These are phyloP conservation scores for Lathyrus oleraceus DNA, from an alignment of 306 rosid species.

Conservation along the genomic window DNA sequence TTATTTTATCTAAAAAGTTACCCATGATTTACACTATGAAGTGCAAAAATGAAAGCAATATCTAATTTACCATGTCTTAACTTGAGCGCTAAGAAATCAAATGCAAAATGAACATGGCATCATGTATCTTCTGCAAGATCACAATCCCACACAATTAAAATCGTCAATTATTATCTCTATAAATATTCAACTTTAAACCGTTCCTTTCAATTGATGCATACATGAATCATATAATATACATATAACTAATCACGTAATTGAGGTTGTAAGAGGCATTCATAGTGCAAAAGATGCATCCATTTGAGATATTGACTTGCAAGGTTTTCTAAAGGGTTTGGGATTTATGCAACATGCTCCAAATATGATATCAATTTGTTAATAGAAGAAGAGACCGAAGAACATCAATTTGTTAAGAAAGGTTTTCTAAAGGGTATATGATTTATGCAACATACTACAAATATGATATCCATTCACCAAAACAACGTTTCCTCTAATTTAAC, in stretches of 20 bases:
- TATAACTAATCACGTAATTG: not conserved
- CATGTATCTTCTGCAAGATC: not conserved
- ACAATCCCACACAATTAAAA: constrained; percentile 11
- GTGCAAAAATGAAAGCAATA: not conserved
- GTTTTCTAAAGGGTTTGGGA: too few species aligned
- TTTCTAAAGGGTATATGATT: constrained; percentile 41
- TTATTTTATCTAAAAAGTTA: too few species aligned
- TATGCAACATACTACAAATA: constrained; percentile 21
- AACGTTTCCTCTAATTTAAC: constrained; percentile 8
- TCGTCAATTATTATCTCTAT: not conserved
- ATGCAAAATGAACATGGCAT: not conserved
- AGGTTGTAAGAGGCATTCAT: not conserved
- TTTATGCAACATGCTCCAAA: constrained; percentile 26
- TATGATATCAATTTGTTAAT: too few species aligned
- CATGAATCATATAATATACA: not conserved
- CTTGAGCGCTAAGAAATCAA: constrained; percentile 27
- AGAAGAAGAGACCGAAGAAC: constrained; percentile 24
- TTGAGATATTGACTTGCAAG: constrained; percentile 9
- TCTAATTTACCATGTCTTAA: not conserved
- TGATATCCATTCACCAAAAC: constrained; percentile 32
- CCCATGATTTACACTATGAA: not conserved
- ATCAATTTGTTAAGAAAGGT: constrained; percentile 21
- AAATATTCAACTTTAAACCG: not conserved
- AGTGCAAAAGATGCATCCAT: constrained; percentile 4
- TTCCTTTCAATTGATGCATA: not conserved